Base-by-base conservation (phyloP, 805 yeast species). In the Yarrowia sp. region DNA sequence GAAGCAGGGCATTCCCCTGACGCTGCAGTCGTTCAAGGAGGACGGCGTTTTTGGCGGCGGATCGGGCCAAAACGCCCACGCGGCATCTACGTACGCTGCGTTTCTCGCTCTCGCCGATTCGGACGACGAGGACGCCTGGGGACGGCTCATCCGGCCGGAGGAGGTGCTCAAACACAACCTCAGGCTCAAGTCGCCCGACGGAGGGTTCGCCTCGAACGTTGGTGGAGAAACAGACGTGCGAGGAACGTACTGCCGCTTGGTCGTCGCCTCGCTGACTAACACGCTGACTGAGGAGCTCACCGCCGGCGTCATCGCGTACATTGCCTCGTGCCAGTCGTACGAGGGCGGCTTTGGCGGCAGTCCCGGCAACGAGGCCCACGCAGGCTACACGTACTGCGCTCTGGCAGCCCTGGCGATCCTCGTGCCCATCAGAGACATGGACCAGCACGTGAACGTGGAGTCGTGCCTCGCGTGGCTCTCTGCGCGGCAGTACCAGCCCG, bases 261-360 rank as follows among this genome's bases (percentile, higher is more conserved):
- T 84, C 9, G 78, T 86, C 4, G 90, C 94, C 0, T 78, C 87
- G 0, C 68, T 91, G 62, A 78, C 92, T 31, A 78, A 82, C 63
- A 78, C 92, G 0, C 44, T 84, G 25, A 85, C 90, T 0, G 82
- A 81, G 0, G 88, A 86, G 64, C 74, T 94, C 8, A 65, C 74
- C 0, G 75, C 74, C 14, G 82, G 81, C 5, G 79, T 84, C 0
- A 76, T 77, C 2, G 81, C 80, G 13, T 93, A 91, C 85, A 66
- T 94, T 13, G 67, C 74, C 0, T 66, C 71, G 12, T 90, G 97
- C 68, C 99, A 94, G 73, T 88, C 93, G 0, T 92, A 81, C 70
- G 99, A 96, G 74, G 99, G 99, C 22, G 99, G 99, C 0, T 88
- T 93, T 74, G 90, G 92, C 1, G 97, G 96, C 1, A 78, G 79